Conservation (phyloP, 1,139 yeast genomes). For the Meyerozyma elateridarum region DNA sequence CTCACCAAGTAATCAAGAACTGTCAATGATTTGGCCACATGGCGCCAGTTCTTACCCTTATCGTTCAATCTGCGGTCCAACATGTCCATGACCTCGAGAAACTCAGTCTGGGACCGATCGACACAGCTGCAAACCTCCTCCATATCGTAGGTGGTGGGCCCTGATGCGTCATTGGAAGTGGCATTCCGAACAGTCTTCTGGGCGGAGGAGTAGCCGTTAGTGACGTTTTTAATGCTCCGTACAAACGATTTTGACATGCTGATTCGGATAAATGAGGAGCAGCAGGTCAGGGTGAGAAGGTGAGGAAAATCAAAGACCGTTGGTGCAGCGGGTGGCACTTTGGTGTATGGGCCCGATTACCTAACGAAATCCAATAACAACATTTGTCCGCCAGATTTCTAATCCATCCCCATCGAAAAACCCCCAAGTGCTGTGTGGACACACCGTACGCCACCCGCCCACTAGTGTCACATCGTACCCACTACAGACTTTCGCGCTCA, state of each 20-base stretch:
- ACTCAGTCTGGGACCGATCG: slow-evolving; percentile 65
- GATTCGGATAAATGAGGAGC: background rate
- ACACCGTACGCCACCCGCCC: too few species aligned
- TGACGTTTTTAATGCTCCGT: slow-evolving; percentile 87
- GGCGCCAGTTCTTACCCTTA: slow-evolving; percentile 98
- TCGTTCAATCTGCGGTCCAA: slow-evolving; percentile 89
- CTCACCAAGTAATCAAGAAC: slow-evolving; percentile 85
- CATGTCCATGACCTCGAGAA: slow-evolving; percentile 93
- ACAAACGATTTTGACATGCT: slow-evolving; percentile 72
- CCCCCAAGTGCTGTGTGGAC: too few species aligned
- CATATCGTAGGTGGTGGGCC: slow-evolving; percentile 81
- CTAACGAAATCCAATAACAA: too few species aligned
- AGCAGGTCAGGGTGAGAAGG: background rate
- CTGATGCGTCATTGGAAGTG: slow-evolving; percentile 83
- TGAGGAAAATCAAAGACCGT: background rate
- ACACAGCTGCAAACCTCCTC: slow-evolving; percentile 79
- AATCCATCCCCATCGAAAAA: too few species aligned
- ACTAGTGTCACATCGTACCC: too few species aligned
- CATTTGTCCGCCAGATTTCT: too few species aligned
- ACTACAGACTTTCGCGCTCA: too few species aligned
- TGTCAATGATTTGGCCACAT: slow-evolving; percentile 86
- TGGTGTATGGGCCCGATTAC: background rate
- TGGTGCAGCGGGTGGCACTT: background rate
- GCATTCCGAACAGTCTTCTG: slow-evolving; percentile 91
- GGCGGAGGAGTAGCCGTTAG: slow-evolving; percentile 84